These are phyloP conservation scores for Ascochyta pisi DNA, from an alignment of 2,329 filamentous ascomycete species.

Conservation along the genomic window DNA sequence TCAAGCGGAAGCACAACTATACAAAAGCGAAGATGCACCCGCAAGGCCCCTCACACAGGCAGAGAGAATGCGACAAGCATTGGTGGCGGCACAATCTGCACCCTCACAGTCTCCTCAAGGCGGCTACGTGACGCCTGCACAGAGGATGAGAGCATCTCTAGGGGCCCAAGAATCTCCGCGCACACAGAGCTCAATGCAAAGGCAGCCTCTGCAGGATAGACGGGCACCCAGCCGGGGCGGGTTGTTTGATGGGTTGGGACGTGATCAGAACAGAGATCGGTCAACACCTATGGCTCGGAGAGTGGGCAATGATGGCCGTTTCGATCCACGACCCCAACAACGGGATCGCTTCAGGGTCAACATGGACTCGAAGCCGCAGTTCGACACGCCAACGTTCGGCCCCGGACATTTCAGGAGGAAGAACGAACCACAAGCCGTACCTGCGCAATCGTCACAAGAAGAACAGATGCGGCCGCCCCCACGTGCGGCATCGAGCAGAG, in stretches of 20 bases:
- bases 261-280: conserved; percentile 26
- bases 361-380: conserved; percentile 39
- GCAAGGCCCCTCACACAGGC: conserved; percentile 35
- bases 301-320: neutral
- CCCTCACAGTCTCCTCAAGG: conserved; percentile 18
- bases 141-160: conserved; percentile 25
- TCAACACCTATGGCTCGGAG: conserved; percentile 9
- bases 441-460: conserved; percentile 2
- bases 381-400: conserved; percentile 36
- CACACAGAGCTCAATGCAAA: conserved; percentile 17
- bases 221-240: conserved; percentile 23
- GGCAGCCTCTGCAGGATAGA: conserved; percentile 23
- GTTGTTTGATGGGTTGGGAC: conserved; percentile 24
- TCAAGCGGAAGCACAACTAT: conserved; percentile 39
- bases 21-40: conserved; percentile 31
- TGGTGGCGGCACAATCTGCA: conserved; percentile 21
- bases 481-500: conserved; percentile 22
- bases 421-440: conserved; percentile 26
- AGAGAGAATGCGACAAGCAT: conserved; percentile 36
- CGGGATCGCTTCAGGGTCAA: conserved; percentile 38
- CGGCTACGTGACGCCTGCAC: conserved; percentile 23
- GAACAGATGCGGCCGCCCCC: conserved; percentile 1
- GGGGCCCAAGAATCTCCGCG: conserved; percentile 14
- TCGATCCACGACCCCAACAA: conserved; percentile 10
- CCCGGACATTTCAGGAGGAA: conserved; percentile 36